Evolutionary conservation across 164 flowering plant species (phyloP), one percentile per base, ranked within the genome.

Genomic region (Vitis rupestris): DNA sequence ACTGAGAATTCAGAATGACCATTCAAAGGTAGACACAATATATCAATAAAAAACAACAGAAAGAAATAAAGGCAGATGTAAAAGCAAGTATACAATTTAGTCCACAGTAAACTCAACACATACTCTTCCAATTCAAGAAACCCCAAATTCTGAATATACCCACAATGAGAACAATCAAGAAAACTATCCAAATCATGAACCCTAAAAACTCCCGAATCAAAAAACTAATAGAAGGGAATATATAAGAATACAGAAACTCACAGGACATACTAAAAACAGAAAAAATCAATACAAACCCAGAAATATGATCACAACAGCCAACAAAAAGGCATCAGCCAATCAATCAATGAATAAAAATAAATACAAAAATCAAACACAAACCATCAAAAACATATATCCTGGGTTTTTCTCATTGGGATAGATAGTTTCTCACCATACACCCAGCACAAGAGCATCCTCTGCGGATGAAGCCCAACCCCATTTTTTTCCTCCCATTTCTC

Each of bases 221-320:
- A 16, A 16, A 61, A 37, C 10, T 23, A 23, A 61, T 4, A 31
- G 19, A 44, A 17, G 47, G 17, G 8, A 13, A 15, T 9, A 63
- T 50, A n/a, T 17, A 19, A 63, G 54, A 19, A 6, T 12, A 16
- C 3, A 3, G 19, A 16, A 57, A 17, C 9, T 13, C 56, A 0
- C 15, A 53, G n/a, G n/a, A 53, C 56, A 14, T 1, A 53, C n/a
- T 13, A 53, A 53, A 13, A 53, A 53, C 14, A 6, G 7, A 53
- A 53, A 10, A 53, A 53, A 53, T 11, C 14, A 53, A 48, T 8
- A 50, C 14, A 66, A 47, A 72, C 30, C 48, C 70, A 61, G 57
- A 66, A 72, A 55, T 48, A 61, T 61, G 50, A 48, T 27, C 63
- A 64, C 15, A 61, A 11, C 15, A 29, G 29, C 29, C 29, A 27